phyloP scores from a whole-genome alignment of 2,329 filamentous ascomycete genomes.

The Pseudopyricularia javanii region DNA sequence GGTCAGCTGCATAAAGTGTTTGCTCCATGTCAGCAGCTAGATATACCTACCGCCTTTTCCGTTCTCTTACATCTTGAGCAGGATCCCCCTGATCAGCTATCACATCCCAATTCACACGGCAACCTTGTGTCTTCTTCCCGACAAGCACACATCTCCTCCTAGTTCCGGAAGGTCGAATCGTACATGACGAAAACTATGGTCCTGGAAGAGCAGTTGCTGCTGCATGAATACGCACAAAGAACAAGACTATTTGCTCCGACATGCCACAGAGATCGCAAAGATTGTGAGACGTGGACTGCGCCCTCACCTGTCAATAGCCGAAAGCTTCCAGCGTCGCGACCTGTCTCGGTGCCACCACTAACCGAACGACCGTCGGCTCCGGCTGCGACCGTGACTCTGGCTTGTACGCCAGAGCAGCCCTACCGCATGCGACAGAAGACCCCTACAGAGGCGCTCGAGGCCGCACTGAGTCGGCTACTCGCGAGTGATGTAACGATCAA shows the following conservation, averaged over 20 bases:
- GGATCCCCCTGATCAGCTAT: no score
- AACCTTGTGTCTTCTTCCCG: background rate
- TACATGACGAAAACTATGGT: background rate
- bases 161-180: background rate
- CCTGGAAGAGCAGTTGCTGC: background rate
- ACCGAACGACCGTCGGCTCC: background rate
- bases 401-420: background rate
- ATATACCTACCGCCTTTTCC: no score
- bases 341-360: background rate
- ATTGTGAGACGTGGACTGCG: background rate
- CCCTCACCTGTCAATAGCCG: background rate
- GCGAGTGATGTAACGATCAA: slow-evolving; percentile 18
- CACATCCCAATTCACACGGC: no score
- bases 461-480: slow-evolving; percentile 18
- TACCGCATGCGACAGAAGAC: background rate
- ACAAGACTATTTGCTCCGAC: background rate
- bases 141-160: background rate
- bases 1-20: no score
- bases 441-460: slow-evolving; percentile 18
- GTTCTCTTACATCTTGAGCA: no score
- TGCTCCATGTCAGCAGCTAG: no score
- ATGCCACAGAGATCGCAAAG: background rate
- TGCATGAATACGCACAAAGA: background rate
- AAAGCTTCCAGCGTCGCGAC: background rate
- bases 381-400: background rate